A percentile compares a stretch with the other conserved stretches of the same genome.
Conservation (phyloP, 2,329 filamentous ascomycete species). For the Neonectria punicea region DNA sequence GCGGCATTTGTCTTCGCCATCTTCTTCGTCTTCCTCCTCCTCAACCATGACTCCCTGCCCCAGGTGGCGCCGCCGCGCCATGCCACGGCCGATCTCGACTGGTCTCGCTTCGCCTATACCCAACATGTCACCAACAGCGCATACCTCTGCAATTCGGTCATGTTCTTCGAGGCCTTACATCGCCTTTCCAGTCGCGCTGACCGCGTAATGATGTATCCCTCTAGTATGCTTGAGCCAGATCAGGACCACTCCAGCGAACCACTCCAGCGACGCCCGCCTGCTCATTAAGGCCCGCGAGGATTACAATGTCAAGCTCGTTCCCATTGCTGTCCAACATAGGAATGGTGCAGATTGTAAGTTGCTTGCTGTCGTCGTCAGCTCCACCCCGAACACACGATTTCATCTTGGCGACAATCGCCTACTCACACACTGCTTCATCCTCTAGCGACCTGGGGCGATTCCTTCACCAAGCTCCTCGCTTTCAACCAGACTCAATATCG, state of each 20-base stretch:
- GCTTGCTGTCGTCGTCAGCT: background rate
- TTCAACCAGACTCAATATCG: constrained; percentile 73
- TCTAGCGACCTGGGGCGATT: constrained; percentile 69
- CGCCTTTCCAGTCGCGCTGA: constrained; percentile 56
- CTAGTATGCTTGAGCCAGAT: constrained; percentile 49
- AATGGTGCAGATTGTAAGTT: constrained; percentile 50
- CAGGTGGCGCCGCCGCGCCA: background rate
- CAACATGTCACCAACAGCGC: constrained; percentile 60
- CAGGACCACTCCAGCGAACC: constrained; percentile 38
- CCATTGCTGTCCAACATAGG: constrained; percentile 53
- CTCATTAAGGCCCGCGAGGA: constrained; percentile 55
- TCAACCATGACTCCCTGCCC: background rate
- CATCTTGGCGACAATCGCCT: background rate
- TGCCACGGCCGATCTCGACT: constrained; percentile 9
- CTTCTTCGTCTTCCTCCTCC: background rate
- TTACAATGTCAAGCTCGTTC: constrained; percentile 57
- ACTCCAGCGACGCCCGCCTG: constrained; percentile 46
- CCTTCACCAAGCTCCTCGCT: constrained; percentile 74
- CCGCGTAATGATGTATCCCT: constrained; percentile 59
- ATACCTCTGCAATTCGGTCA: constrained; percentile 62
- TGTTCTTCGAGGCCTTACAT: constrained; percentile 59
- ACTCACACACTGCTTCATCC: background rate
- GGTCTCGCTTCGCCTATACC: constrained; percentile 55
- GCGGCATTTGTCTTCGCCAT: background rate
- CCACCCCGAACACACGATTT: background rate